Evolutionary conservation across 2,329 filamentous ascomycete species (phyloP).

Genomic region (Exserohilum turcica): DNA sequence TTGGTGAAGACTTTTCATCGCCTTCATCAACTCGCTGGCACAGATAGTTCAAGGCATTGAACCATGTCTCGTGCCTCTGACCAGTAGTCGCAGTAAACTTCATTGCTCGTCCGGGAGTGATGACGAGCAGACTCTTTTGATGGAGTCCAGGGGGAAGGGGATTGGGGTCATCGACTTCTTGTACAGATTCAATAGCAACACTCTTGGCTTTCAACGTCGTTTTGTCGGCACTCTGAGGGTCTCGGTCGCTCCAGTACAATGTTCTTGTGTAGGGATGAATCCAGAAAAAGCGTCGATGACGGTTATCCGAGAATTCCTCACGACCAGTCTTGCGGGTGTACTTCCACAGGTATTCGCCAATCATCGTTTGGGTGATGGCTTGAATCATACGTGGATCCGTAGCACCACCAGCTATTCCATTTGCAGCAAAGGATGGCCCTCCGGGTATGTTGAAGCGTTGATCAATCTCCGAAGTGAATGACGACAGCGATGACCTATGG

Average conservation of each 20-base stretch:
- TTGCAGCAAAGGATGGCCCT: slow-evolving; percentile 51
- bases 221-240: slow-evolving; percentile 79
- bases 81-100: slow-evolving; percentile 95
- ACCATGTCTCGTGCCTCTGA: slow-evolving; percentile 97
- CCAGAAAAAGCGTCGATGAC: slow-evolving; percentile 97
- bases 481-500: slow-evolving; percentile 86
- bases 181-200: slow-evolving; percentile 88
- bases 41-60: slow-evolving; percentile 93
- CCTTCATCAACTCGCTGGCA: slow-evolving; percentile 70
- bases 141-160: slow-evolving; percentile 93
- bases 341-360: slow-evolving; percentile 98
- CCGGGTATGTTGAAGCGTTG: slow-evolving; percentile 77
- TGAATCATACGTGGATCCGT: slow-evolving; percentile 98
- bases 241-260: slow-evolving; percentile 92
- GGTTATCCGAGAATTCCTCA: slow-evolving; percentile 82
- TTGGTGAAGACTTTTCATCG: slow-evolving; percentile 37
- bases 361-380: slow-evolving; percentile 99
- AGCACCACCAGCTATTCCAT: slow-evolving; percentile 66
- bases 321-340: slow-evolving; percentile 96
- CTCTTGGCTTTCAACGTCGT: slow-evolving; percentile 82
- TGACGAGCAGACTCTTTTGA: slow-evolving; percentile 87
- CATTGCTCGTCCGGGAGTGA: slow-evolving; percentile 85
- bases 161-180: slow-evolving; percentile 92
- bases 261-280: slow-evolving; percentile 97
- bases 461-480: slow-evolving; percentile 93